phyloP scores from a whole-genome alignment of 164 flowering plant species.

The Brasenia schreberi region DNA sequence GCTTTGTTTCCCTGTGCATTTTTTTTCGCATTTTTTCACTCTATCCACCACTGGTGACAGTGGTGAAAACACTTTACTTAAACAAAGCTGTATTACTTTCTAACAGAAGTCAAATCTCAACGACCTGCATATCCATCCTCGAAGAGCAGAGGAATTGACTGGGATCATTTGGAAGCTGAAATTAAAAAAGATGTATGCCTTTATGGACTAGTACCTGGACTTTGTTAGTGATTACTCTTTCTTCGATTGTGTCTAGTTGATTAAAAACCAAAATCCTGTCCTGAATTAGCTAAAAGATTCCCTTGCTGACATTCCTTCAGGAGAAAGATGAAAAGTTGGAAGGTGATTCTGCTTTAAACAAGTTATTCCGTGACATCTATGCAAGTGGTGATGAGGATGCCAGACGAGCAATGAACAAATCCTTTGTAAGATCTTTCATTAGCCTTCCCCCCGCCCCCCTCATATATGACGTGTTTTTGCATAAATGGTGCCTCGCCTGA shows the following conservation, averaged over 20 bases:
- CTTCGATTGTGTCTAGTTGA: too few relatives aligned
- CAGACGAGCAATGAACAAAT: slow-evolving; percentile 85
- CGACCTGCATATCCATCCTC: slow-evolving; percentile 65
- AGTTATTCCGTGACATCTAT: slow-evolving; percentile 76
- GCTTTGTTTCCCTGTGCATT: too few relatives aligned
- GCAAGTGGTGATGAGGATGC: slow-evolving; percentile 87
- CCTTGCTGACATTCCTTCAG: slow-evolving; percentile 21
- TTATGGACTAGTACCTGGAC: background rate
- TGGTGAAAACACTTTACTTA: too few relatives aligned
- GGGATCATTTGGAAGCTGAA: slow-evolving; percentile 94
- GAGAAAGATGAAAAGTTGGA: slow-evolving; percentile 96
- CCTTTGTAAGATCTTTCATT: slow-evolving; percentile 44
- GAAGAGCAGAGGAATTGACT: slow-evolving; percentile 37
- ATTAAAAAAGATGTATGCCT: slow-evolving; percentile 72
- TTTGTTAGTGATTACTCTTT: background rate
- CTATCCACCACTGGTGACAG: too few relatives aligned
- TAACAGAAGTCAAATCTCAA: background rate
- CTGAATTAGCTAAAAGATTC: too few relatives aligned
- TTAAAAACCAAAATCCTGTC: too few relatives aligned
- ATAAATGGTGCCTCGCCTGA: too few relatives aligned
- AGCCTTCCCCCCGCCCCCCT: too few relatives aligned
- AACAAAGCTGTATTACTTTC: background rate
- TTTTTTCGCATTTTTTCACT: too few relatives aligned
- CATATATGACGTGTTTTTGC: too few relatives aligned
- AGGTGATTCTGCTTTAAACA: slow-evolving; percentile 96